Conservation (phyloP, 2,329 filamentous ascomycete genomes). For the Drechslerella coelobrocha region DNA sequence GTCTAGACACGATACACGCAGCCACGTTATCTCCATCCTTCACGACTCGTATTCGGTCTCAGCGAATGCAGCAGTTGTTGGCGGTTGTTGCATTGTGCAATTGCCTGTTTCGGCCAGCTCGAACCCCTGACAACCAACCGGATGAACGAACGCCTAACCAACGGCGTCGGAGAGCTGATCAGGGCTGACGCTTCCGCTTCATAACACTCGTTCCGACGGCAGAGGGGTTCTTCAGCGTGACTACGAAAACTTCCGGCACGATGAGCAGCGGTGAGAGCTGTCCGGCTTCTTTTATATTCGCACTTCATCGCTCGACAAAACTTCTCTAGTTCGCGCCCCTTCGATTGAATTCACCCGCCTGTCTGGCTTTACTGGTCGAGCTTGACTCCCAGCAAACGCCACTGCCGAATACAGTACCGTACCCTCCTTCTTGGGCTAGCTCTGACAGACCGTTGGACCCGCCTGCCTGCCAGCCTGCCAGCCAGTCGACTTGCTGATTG, state of each 20-base stretch:
- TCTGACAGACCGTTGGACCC: conserved; percentile 12
- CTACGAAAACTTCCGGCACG: conserved; percentile 34
- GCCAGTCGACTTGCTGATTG: conserved; percentile 17
- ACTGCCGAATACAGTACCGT: conserved; percentile 10
- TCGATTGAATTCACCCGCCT: conserved; percentile 13
- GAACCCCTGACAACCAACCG: too few relatives aligned
- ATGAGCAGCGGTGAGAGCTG: conserved; percentile 38
- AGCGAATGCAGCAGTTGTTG: too few relatives aligned
- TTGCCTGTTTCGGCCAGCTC: too few relatives aligned
- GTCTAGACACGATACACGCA: too few relatives aligned
- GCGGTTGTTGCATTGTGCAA: too few relatives aligned
- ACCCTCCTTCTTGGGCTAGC: conserved; percentile 29
- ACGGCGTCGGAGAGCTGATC: not conserved
- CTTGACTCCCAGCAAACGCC: conserved; percentile 20
- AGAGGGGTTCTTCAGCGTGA: not conserved
- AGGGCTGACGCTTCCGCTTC: not conserved
- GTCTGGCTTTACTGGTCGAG: conserved; percentile 45
- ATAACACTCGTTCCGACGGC: not conserved
- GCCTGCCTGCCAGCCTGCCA: not conserved
- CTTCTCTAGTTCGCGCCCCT: conserved; percentile 11
- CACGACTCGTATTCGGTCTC: too few relatives aligned
- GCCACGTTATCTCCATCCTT: too few relatives aligned
- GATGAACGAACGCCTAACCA: not conserved
- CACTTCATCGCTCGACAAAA: conserved; percentile 30
- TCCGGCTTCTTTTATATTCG: conserved; percentile 17